These are phyloP conservation scores for Syzygium jambos DNA, from an alignment of 345 rosid genomes.

Conservation along the genomic window DNA sequence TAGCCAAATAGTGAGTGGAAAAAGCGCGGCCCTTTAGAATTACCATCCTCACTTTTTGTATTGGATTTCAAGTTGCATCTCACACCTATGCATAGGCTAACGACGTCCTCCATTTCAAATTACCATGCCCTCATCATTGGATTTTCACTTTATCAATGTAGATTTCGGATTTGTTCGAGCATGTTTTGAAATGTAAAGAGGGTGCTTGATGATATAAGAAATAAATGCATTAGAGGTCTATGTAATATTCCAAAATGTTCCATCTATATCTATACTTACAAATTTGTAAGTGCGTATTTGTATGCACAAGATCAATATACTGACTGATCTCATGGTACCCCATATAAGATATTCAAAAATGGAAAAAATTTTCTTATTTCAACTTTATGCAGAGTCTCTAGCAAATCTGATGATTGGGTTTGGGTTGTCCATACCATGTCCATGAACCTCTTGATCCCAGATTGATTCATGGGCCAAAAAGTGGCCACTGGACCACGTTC, in stretches of 20 bases:
- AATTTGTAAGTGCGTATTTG: not conserved
- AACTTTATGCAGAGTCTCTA: not conserved
- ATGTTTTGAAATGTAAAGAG: not conserved
- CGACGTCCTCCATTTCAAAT: no score
- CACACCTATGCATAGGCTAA: not conserved
- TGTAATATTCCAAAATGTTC: not conserved
- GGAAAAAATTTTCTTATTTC: not conserved
- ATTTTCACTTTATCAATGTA: not conserved
- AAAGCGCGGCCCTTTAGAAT: not conserved
- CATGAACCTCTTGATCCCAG: not conserved
- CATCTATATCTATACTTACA: fast-evolving
- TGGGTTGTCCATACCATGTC: not conserved
- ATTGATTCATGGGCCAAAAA: not conserved
- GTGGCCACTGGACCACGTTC: not conserved
- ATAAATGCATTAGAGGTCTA: not conserved
- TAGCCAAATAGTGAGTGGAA: no score
- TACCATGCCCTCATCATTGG: not conserved
- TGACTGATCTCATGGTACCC: not conserved
- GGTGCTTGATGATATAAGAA: not conserved
- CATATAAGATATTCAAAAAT: not conserved
- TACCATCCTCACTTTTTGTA: not conserved
- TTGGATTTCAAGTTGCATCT: not conserved
- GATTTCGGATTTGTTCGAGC: not conserved
- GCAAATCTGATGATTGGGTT: not conserved
- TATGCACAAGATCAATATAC: not conserved